Base-by-base conservation (phyloP, 2,329 filamentous ascomycete genomes). In the Xylariaceae sp. region DNA sequence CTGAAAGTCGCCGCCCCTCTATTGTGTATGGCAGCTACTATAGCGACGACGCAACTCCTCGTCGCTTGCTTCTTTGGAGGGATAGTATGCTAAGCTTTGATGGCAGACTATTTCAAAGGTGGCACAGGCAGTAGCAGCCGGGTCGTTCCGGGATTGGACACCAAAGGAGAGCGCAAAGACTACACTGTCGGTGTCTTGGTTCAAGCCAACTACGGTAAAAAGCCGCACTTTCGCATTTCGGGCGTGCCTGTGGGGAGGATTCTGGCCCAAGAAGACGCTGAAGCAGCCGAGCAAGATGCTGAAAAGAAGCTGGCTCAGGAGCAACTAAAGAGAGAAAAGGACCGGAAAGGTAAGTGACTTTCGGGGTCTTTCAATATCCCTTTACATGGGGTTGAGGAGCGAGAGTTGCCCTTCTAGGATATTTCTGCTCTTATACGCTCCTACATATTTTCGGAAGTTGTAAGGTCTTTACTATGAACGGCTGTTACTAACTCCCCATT, bases 121-220 rank as follows among this genome's bases (percentile, higher is more conserved):
- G 85, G 86, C 0, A 89, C 85, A 0, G 85, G 85, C 1, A 84
- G 79, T 0, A 80, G 80, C 60, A 84, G 79, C 41, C 77, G 86
- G 20, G 59, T 83, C 6, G 77, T 88, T n/a, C 69, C 72, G 2
- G 79, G 80, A 0, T 60, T 74, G 20, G 73, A 74, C 37, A 65
- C 63, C 3, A 62, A 61, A n/a, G 67, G 62, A n/a, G 63, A 67
- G 24, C 59, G 64, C 4, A 75, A 70, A 50, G 69, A 72, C 3
- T 88, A 83, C 62, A 85, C 81, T 0, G 75, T 89, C 16, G 86
- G 75, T 1, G 84, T 81, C 1, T 72, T 89, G 6, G 82, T 85
- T 3, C 85, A 88, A 67, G 79, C 81, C 39, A 89, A 89, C 66
- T 89, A 88, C 64, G 86, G 86, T 8, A 71, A 74, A 26, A 74